A percentile compares a stretch with the other conserved stretches of the same genome.
Evolutionary conservation across 2,329 filamentous ascomycete species (phyloP).

Genomic region (Talaromyces atroroseus): DNA sequence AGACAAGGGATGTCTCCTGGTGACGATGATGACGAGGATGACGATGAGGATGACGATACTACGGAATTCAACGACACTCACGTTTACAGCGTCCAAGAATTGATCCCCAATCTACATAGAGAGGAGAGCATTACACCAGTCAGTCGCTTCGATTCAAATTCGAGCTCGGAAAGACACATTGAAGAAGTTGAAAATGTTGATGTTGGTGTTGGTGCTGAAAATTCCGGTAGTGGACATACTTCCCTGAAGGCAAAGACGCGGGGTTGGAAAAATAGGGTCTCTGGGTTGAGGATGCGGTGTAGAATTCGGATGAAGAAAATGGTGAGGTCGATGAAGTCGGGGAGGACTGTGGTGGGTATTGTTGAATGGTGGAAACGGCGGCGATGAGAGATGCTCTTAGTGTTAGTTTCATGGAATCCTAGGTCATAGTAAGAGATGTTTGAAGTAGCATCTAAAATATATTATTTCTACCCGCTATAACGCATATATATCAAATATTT

Average conservation of each 20-base stretch:
- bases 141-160: neutral
- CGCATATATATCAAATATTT: too few relatives aligned
- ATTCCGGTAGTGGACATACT: neutral
- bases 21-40: too few relatives aligned
- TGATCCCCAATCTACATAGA: neutral
- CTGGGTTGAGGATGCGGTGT: neutral
- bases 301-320: neutral
- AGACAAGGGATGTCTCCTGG: too few relatives aligned
- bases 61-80: neutral
- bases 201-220: neutral
- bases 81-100: too few relatives aligned
- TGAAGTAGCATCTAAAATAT: too few relatives aligned
- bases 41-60: too few relatives aligned
- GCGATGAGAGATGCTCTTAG: neutral
- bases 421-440: too few relatives aligned
- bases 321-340: neutral
- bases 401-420: too few relatives aligned
- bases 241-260: neutral
- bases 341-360: neutral
- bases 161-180: neutral
- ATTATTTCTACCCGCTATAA: too few relatives aligned
- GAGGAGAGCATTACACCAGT: neutral
- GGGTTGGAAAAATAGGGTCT: neutral
- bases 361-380: neutral
- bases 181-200: neutral